These are phyloP conservation scores for Ceratocystiopsis brevicomis DNA, from an alignment of 2,329 filamentous ascomycete genomes.

Conservation along the genomic window DNA sequence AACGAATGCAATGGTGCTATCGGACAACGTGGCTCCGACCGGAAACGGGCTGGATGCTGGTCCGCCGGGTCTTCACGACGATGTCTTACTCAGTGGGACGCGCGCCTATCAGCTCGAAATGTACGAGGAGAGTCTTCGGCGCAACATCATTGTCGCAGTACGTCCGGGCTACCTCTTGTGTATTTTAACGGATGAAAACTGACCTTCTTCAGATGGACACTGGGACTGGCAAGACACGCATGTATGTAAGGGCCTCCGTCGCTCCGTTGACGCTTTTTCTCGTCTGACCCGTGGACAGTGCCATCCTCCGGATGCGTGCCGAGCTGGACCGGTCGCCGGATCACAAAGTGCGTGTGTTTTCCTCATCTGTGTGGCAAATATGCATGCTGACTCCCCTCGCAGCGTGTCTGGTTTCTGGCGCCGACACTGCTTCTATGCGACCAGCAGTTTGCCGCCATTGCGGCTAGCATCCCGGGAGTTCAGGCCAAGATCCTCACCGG, in stretches of 20 bases:
- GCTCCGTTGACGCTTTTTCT: background rate
- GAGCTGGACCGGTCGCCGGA: slow-evolving; percentile 37
- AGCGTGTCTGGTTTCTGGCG: slow-evolving; percentile 55
- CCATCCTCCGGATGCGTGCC: slow-evolving; percentile 45
- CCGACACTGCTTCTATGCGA: slow-evolving; percentile 48
- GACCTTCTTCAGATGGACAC: slow-evolving; percentile 51
- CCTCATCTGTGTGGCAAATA: background rate
- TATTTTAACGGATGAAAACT: background rate
- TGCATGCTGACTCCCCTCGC: slow-evolving; percentile 7
- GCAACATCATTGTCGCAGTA: slow-evolving; percentile 56
- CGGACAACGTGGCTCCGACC: no score
- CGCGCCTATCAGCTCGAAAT: slow-evolving; percentile 59
- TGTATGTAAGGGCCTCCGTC: slow-evolving; percentile 29
- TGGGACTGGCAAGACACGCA: slow-evolving; percentile 59
- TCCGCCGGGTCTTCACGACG: background rate
- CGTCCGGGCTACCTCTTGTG: background rate
- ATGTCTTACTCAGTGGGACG: background rate
- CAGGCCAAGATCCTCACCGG: slow-evolving; percentile 47
- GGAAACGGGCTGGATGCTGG: no score
- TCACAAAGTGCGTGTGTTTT: slow-evolving; percentile 31
- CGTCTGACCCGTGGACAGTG: slow-evolving; percentile 22
- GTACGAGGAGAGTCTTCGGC: slow-evolving; percentile 46
- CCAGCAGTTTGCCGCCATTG: slow-evolving; percentile 46
- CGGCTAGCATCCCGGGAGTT: slow-evolving; percentile 37
- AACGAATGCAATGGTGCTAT: no score